Evolutionary conservation across 345 rosid genomes (phyloP), one percentile per base, ranked within the genome.

Genomic region (Bretschneidera sinensis): DNA sequence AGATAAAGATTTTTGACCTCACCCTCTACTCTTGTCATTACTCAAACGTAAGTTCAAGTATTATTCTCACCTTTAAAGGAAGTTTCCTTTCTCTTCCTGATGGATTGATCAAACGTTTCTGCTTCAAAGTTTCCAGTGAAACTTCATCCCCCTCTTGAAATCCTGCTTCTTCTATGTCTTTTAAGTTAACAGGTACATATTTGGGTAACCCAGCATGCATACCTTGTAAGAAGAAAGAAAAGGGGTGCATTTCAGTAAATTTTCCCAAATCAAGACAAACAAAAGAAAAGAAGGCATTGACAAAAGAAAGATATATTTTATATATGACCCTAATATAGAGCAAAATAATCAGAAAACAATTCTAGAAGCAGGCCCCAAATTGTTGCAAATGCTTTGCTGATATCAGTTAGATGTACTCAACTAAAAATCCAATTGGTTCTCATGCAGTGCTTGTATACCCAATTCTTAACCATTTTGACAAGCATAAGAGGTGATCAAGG

Each of bases 21-120:
- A 39, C 11, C 45, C 16, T 5, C 45, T 31, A 31, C 9, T 9
- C 6, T 39, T 39, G 45, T 39, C 45, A 39, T 1, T 9, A 31
- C 15, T 39, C 45, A 5, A 39, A 13, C 45, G 5, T 19, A 20
- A 43, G 21, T 28, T n/a, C 56, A n/a, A 53, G 22, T 15, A 33
- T 49, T 22, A 39, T 22, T 24, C 3, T 14, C 68, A 89, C 99
- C 99, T 89, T 94, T 21, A 89, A 62, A 60, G 98, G 96, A n/a
- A 89, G 97, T 64, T 63, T 87, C 72, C 90, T 80, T 78, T 92
- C 98, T 66, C 97, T 83, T 66, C 98, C 97, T 17, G 98, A 87
- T 61, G 97, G 98, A 58, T 89, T 92, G 55, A 92, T 92, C 77
- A 92, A 76, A 55, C 92, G 83, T 72, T 78, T 92, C 63, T 70